Evolutionary conservation across 441 rosid genomes (phyloP), one percentile per base, ranked within the genome.

Genomic region (Populus hybrid): DNA sequence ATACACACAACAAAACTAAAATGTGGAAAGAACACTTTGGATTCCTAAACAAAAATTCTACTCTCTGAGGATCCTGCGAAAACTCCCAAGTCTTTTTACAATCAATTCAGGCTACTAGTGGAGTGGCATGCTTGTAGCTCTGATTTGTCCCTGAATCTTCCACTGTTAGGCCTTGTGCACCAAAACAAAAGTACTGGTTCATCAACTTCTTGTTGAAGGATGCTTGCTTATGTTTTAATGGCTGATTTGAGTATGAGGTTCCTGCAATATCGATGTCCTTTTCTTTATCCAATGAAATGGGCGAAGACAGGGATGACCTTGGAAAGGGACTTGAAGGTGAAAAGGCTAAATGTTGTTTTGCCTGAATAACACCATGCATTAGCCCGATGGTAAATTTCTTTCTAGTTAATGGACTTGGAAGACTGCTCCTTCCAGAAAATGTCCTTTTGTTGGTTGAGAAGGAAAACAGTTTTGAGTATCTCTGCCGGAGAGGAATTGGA

Each of bases 371-470:
- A 35, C 98, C 98, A 10, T 90, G 97, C 83, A 82, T 90, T 46
- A 96, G 79, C 70, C 91, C 93, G 30, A 85, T 79, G 0, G 96
- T 84, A 65, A 88, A 92, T 81, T 85, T 96, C 86, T 82, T 80
- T 75, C 91, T 87, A 61, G 92, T 85, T 3, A 85, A 83, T 76
- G 89, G 94, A 86, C 98, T 92, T 40, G 99, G 98, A 75, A 94
- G 89, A 69, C 88, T 88, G 3, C 76, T 86, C 36, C 86, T 83
- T 38, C 81, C 67, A 72, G 91, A 84, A 72, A 85, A 75, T 10
- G 82, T 70, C 79, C 87, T 85, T 79, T 78, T 84, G 84, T 79
- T 84, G 77, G 75, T 71, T 5, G 90, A 84, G 70, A 83, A 82
- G 8, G 92, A 85, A 7, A 81, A 5, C 35, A 88, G 71, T 32